phyloP scores from a whole-genome alignment of 176 grass and related monocot species.

The Cenchrus purpureus region DNA sequence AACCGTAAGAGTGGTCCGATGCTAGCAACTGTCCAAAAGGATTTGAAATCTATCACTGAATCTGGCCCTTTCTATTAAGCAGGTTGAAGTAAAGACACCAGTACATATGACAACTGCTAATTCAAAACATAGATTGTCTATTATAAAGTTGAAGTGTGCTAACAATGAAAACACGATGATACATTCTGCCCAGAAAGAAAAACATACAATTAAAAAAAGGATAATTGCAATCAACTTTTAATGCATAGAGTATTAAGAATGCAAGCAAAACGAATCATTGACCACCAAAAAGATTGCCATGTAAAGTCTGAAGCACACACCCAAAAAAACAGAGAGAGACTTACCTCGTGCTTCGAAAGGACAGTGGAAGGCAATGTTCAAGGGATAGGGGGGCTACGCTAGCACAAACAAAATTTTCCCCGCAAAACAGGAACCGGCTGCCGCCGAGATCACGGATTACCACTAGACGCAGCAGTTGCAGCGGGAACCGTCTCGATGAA shows the following conservation, averaged over 20 bases:
- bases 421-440: no score
- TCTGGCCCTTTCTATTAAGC: neutral
- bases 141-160: neutral
- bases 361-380: constrained; percentile 72
- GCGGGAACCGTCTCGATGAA: no score
- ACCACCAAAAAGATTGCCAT: neutral
- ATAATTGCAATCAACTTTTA: neutral
- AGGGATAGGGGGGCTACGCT: no score
- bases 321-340: neutral
- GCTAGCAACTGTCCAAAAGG: neutral
- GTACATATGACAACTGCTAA: neutral
- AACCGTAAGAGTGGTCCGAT: neutral
- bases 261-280: neutral
- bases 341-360: constrained; percentile 83
- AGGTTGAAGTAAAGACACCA: neutral
- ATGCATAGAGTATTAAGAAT: neutral
- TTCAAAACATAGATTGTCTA: neutral
- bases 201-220: neutral
- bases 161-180: neutral
- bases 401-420: no score
- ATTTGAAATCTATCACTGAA: neutral
- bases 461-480: no score
- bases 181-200: neutral
- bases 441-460: no score
- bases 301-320: neutral